These are phyloP conservation scores for Paecilomyces sp. DNA, from an alignment of 2,329 filamentous ascomycete genomes.

Conservation along the genomic window DNA sequence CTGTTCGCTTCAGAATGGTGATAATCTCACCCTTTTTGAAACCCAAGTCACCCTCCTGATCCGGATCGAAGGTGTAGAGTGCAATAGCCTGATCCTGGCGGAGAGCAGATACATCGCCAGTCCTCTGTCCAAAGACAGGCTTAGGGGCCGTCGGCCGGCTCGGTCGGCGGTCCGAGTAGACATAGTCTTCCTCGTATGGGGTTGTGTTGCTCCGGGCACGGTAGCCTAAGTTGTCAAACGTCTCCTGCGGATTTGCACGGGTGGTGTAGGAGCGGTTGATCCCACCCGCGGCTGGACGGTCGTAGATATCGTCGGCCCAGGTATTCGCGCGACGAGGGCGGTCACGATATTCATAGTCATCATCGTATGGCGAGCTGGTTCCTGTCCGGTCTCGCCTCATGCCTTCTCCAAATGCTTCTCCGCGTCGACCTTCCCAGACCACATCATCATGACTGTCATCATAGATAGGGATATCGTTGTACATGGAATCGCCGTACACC, in stretches of 20 bases:
- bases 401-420: slow-evolving; percentile 64
- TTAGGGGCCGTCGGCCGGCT: slow-evolving; percentile 81
- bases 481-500: slow-evolving; percentile 57
- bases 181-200: slow-evolving; percentile 42
- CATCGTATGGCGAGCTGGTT: slow-evolving; percentile 22
- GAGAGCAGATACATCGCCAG: slow-evolving; percentile 29
- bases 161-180: slow-evolving; percentile 57
- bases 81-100: slow-evolving; percentile 76
- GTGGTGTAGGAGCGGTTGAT: slow-evolving; percentile 28
- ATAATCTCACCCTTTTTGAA: slow-evolving; percentile 98
- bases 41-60: slow-evolving; percentile 82
- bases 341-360: slow-evolving; percentile 52
- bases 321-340: slow-evolving; percentile 40
- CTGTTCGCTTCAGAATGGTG: slow-evolving; percentile 87
- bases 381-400: slow-evolving; percentile 50
- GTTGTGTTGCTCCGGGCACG: slow-evolving; percentile 31
- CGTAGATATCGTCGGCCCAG: slow-evolving; percentile 45
- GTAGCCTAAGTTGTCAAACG: slow-evolving; percentile 21
- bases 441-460: slow-evolving; percentile 75
- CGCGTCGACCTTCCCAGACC: slow-evolving; percentile 71
- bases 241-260: slow-evolving; percentile 26
- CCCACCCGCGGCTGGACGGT: slow-evolving; percentile 28
- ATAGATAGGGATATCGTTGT: slow-evolving; percentile 90
- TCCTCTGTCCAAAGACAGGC: slow-evolving; percentile 61
- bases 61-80: slow-evolving; percentile 87